Evolutionary conservation across 495 filamentous ascomycete genomes (phyloP).

Genomic region (Sordaria brevicollis): DNA sequence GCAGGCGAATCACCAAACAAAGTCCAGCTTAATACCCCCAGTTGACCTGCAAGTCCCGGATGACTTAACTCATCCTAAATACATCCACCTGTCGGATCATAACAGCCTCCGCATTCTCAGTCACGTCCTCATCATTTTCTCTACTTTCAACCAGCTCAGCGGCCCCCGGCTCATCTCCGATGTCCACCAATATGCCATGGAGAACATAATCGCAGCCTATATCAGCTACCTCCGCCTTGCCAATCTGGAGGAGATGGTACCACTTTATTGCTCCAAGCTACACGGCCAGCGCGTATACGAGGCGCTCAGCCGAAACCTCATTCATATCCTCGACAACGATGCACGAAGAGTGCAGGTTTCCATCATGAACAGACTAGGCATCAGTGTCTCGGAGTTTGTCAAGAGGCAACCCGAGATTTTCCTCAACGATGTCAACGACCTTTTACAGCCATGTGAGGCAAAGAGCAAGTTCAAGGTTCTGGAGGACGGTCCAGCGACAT

Average conservation of each 20-base stretch:
- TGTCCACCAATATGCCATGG: constrained; percentile 28
- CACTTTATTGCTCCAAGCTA: constrained; percentile 76
- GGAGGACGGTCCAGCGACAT: constrained; percentile 27
- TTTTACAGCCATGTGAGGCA: constrained; percentile 14
- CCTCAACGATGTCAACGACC: constrained; percentile 31
- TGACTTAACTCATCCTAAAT: constrained; percentile 27
- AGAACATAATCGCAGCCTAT: constrained; percentile 69
- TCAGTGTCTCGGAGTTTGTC: constrained; percentile 39
- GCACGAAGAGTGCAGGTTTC: constrained; percentile 47
- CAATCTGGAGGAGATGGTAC: constrained; percentile 63
- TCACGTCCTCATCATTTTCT: constrained; percentile 43
- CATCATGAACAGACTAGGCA: constrained; percentile 47
- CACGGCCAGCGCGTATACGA: constrained; percentile 36
- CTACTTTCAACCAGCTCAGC: constrained; percentile 40
- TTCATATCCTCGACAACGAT: constrained; percentile 36
- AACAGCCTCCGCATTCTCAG: constrained; percentile 49
- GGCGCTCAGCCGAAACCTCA: constrained; percentile 46
- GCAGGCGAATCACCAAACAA: constrained; percentile 36
- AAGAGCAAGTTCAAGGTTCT: constrained; percentile 41
- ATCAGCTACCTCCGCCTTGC: constrained; percentile 63
- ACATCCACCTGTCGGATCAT: constrained; percentile 42
- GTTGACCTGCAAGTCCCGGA: constrained; percentile 15
- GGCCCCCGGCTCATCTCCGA: constrained; percentile 21
- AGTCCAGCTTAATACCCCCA: constrained; percentile 41
- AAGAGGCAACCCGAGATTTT: constrained; percentile 46